phyloP scores from a whole-genome alignment of 495 filamentous ascomycete species.

The Xylaria intraflava region DNA sequence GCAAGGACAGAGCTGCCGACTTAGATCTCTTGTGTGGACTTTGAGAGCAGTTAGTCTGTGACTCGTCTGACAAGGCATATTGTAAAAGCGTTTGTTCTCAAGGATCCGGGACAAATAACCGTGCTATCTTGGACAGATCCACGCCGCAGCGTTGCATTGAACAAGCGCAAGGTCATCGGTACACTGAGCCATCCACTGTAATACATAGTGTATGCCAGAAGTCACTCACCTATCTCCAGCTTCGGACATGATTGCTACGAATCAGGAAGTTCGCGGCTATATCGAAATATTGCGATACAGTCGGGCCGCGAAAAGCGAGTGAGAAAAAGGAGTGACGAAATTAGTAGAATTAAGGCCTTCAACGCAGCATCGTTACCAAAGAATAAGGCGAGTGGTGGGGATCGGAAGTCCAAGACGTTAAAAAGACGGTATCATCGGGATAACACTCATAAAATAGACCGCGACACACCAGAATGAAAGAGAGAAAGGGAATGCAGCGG shows the following conservation, averaged over 20 bases:
- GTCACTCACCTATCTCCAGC: constrained; percentile 36
- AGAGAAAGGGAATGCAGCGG: background rate
- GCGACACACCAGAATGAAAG: background rate
- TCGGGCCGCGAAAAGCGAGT: background rate
- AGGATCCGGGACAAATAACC: background rate
- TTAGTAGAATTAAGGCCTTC: background rate
- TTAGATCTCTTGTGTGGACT: constrained; percentile 49
- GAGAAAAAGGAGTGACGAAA: background rate
- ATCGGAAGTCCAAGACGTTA: background rate
- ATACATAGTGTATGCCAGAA: background rate
- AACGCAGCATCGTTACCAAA: background rate
- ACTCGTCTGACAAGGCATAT: background rate
- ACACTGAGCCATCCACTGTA: background rate
- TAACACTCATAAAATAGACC: background rate
- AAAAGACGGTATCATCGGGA: background rate
- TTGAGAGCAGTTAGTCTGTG: background rate
- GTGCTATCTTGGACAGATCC: background rate
- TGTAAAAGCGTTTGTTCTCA: too few species aligned
- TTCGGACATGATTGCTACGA: constrained; percentile 34
- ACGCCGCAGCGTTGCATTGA: background rate
- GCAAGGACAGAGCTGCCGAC: constrained; percentile 43
- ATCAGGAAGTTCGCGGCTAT: background rate
- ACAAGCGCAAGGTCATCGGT: background rate
- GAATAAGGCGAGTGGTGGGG: background rate
- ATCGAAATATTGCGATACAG: background rate